A percentile compares a stretch with the other conserved stretches of the same genome.
Conservation (phyloP, 208 protist genomes). For the Tetramitus jugosus region DNA sequence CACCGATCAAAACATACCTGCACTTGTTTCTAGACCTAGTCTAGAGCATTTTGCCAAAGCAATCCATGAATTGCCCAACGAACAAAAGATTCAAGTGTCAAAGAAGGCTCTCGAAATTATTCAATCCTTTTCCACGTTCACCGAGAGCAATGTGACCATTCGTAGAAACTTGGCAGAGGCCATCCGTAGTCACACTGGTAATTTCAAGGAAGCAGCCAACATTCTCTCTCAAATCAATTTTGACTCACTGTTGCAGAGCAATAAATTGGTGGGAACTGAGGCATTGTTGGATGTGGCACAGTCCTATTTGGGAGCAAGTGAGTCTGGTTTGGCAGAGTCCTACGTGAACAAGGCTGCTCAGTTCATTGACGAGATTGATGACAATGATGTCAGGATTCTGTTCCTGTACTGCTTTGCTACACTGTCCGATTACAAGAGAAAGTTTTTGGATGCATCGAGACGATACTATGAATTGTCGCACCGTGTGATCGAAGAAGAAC, state of each 20-base stretch:
- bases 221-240: not conserved
- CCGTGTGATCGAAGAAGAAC: constrained; percentile 42
- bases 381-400: not conserved
- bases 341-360: constrained; percentile 59
- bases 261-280: not conserved
- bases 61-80: not conserved
- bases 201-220: constrained; percentile 4
- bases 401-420: constrained; percentile 48
- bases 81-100: not conserved
- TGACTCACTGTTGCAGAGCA: constrained; percentile 5
- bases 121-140: not conserved
- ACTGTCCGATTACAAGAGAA: constrained; percentile 65
- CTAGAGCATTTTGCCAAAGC: not conserved
- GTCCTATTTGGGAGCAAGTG: constrained; percentile 5
- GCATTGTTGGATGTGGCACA: constrained; percentile 2
- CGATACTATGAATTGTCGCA: constrained; percentile 72
- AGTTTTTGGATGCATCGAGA: constrained; percentile 70
- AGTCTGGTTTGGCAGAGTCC: constrained; percentile 40
- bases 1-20: not conserved
- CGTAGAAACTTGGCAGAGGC: not conserved
- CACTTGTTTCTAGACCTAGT: not conserved
- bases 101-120: not conserved
- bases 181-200: not conserved
- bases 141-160: not conserved
- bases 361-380: constrained; percentile 35